phyloP scores from a whole-genome alignment of 2,329 filamentous ascomycete genomes.

The Leptographium radiaticola region DNA sequence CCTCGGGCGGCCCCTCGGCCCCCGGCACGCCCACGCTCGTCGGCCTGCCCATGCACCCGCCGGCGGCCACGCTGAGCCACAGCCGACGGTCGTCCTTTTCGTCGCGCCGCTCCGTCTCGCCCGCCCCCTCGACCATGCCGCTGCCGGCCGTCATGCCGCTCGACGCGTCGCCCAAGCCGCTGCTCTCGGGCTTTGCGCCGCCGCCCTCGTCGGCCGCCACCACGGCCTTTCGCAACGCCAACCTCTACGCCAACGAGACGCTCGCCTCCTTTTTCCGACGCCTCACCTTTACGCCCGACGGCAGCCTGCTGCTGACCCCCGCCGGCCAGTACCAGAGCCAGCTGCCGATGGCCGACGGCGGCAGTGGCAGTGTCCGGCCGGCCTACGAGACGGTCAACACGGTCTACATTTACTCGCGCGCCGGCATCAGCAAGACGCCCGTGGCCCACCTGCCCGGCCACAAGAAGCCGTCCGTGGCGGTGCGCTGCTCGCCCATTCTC shows the following conservation, averaged over 20 bases:
- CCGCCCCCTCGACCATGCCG: slow-evolving; percentile 82
- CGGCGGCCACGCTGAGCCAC: slow-evolving; percentile 75
- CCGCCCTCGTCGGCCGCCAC: slow-evolving; percentile 29
- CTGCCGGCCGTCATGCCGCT: slow-evolving; percentile 91
- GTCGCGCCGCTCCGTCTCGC: slow-evolving; percentile 75
- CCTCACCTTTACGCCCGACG: slow-evolving; percentile 88
- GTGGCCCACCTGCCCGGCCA: slow-evolving; percentile 91
- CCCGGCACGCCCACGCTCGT: slow-evolving; percentile 88
- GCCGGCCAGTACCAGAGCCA: slow-evolving; percentile 89
- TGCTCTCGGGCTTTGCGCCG: slow-evolving; percentile 20
- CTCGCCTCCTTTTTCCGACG: slow-evolving; percentile 94
- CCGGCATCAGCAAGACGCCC: slow-evolving; percentile 91
- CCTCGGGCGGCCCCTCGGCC: slow-evolving; percentile 75
- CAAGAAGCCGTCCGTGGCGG: slow-evolving; percentile 94
- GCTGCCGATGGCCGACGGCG: slow-evolving; percentile 37
- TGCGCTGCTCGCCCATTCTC: slow-evolving; percentile 82
- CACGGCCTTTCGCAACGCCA: slow-evolving; percentile 62
- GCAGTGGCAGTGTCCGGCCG: slow-evolving; percentile 55
- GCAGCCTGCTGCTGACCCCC: slow-evolving; percentile 83
- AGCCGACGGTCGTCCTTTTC: slow-evolving; percentile 93
- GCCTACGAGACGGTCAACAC: slow-evolving; percentile 88
- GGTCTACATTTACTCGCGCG: slow-evolving; percentile 94
- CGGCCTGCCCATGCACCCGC: slow-evolving; percentile 91
- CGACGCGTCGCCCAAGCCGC: slow-evolving; percentile 74
- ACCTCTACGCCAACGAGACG: slow-evolving; percentile 91